Percentiles rank a stretch among this genome's conserved stretches.
These are phyloP conservation scores for Selenicereus undatus DNA, from an alignment of 148 eudicot genomes.

Conservation along the genomic window DNA sequence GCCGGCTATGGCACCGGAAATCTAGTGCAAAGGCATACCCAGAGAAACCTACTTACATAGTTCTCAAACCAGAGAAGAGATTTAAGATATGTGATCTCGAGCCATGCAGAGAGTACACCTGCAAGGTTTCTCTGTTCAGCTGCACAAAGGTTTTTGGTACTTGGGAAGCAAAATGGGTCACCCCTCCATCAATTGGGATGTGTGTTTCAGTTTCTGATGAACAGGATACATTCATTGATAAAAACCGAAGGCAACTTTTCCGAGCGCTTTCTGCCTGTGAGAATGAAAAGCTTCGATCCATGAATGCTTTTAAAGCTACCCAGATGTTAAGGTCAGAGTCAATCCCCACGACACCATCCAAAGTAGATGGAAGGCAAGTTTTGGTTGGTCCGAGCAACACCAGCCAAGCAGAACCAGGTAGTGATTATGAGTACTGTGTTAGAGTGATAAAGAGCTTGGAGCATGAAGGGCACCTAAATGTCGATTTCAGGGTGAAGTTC, in stretches of 20 bases:
- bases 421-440: conserved; percentile 53
- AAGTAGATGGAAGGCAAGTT: conserved; percentile 34
- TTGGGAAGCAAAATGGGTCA: conserved; percentile 52
- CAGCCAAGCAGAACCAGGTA: conserved; percentile 19
- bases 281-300: conserved; percentile 21
- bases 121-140: conserved; percentile 49
- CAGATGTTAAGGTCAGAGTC: conserved; percentile 24
- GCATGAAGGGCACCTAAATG: conserved; percentile 37
- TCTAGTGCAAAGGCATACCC: conserved; percentile 37
- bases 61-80: conserved; percentile 38
- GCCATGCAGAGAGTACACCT: conserved; percentile 43
- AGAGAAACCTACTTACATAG: conserved; percentile 40
- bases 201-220: conserved; percentile 25
- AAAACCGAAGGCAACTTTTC: conserved; percentile 16
- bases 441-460: conserved; percentile 46
- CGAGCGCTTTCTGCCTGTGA: conserved; percentile 9
- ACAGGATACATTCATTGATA: conserved; percentile 18
- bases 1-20: conserved; percentile 48
- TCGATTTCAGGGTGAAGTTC: conserved; percentile 56
- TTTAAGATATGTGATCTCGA: conserved; percentile 41
- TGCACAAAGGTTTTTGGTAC: conserved; percentile 31
- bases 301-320: conserved; percentile 23
- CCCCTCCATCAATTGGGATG: conserved; percentile 30
- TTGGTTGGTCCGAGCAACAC: conserved; percentile 13
- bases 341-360: conserved; percentile 46